Evolutionary conservation across 768 basidiomycete genomes (phyloP), one percentile per base, ranked within the genome.

Genomic region (Tephrocybe rancida): DNA sequence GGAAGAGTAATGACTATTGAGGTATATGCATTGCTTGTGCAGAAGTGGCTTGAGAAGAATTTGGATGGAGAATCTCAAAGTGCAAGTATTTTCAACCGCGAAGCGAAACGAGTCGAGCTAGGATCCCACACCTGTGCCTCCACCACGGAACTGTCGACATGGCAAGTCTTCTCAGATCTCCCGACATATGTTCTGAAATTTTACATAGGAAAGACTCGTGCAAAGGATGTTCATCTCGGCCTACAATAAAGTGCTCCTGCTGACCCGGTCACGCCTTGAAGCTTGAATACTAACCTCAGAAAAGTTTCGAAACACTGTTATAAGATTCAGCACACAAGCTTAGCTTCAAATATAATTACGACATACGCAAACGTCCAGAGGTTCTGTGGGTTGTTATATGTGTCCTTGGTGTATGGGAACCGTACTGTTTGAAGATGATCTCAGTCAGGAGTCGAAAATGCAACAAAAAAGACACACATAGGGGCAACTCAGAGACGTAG

Each of bases 321-420:
- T 24, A 16, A 21, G 18, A 13, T 48, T 48, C 4, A 39, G 29
- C 18, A n/a, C 19, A 50, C 44, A 16, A 32, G 11, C 8, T 9
- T 11, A 49, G 38, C 13, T 19, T 14, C 5, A 5, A 44, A 26
- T n/a, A 30, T 18, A 16, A 14, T 50, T n/a, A 14, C n/a, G 22
- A 72, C 76, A 50, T 69, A 83, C 82, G 80, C 80, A 48, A 81
- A 84, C 5, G 60, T 68, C 83, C 84, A 86, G 11, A 86, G 65
- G 53, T 77, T 81, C 49, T 84, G 80, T 0, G 84, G 84, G 61
- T 85, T 78, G 66, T 83, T 86, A 71, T 84, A 86, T 3, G 84
- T 86, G 22, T 83, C 81, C 42, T 65, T 67, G 1, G 84, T 85
- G 63, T 85, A 86, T 10, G 81, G 71, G 69, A 85, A 86, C 29